Evolutionary conservation across 2,329 filamentous ascomycete species (phyloP), one percentile per base, ranked within the genome.

Genomic region (Leptographium flavum): DNA sequence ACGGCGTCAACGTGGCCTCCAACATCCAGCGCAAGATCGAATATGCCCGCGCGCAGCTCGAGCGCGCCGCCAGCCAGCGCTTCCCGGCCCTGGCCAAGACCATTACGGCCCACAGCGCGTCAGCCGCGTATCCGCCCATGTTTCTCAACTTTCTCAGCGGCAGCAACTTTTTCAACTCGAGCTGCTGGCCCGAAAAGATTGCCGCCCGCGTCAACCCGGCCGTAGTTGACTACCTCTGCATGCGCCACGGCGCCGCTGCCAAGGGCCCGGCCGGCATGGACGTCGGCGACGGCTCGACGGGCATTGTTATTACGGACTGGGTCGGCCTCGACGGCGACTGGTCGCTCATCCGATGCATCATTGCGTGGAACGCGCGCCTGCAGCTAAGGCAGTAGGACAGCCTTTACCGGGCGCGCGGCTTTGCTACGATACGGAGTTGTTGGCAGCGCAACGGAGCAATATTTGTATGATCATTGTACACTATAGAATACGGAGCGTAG

Each of bases 101-200:
- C 22, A 25, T 2, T 28, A 22, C 17, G 21, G 11, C 35, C 53
- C 5, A 53, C 53, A 21, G 52, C 56, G 25, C 68, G 68, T 15
- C 86, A 87, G 1, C 31, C 25, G 25, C 5, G 19, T 31, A 28
- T 13, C 45, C 45, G 3, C 45, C 45, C 8, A 73, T 95, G 53
- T 94, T 83, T 56, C 67, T 96, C 62, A 98, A 96, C 62, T 96
- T 95, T 59, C 62, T 95, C 50, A 87, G 74, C 53, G 92, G 82
- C 1, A 90, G 83, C 61, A 95, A 95, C 65, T 96, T 96, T 67
- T 96, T 90, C 79, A 88, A 86, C 52, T 70, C 81, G 1, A 79
- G 76, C 45, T 94, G 87, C 62, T 98, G 92, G 92, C 92, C 92
- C 0, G 88, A 94, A 62, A 81, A 76, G 57, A 86, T 98, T 59